phyloP scores from a whole-genome alignment of 768 basidiomycete species.

The Cubamyces lactineus region DNA sequence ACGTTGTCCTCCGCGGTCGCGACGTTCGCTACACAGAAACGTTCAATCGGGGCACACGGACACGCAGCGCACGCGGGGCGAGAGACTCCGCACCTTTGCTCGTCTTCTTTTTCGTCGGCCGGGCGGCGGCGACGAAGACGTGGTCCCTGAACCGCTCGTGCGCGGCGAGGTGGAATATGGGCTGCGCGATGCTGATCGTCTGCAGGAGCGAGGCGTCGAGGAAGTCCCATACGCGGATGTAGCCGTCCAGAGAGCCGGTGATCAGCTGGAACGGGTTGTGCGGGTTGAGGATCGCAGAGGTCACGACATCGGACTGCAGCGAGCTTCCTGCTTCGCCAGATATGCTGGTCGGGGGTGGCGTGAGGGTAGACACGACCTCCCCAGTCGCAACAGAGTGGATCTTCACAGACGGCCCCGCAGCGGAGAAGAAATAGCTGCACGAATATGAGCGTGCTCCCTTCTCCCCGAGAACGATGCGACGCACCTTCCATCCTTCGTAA shows the following conservation, averaged over 20 bases:
- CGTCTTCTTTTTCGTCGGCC: conserved; percentile 49
- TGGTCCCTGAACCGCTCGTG: conserved; percentile 70
- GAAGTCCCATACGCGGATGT: conserved; percentile 91
- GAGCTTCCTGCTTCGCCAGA: conserved; percentile 39
- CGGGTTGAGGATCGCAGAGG: conserved; percentile 77
- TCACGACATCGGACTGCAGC: conserved; percentile 58
- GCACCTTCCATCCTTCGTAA: conserved; percentile 89
- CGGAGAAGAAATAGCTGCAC: conserved; percentile 85
- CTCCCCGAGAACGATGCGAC: conserved; percentile 19
- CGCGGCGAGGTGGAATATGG: conserved; percentile 71
- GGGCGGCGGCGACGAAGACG: conserved; percentile 71
- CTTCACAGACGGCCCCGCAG: conserved; percentile 80
- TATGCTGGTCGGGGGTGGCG: conserved; percentile 42
- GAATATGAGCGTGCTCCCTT: conserved; percentile 18
- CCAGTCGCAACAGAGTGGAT: conserved; percentile 83
- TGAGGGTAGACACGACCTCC: conserved; percentile 82
- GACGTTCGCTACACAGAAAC: conserved; percentile 15
- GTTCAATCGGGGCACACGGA: neutral
- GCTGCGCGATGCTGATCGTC: conserved; percentile 69
- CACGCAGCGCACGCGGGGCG: neutral
- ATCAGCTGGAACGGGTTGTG: conserved; percentile 89
- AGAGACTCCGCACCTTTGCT: conserved; percentile 31
- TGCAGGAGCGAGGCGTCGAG: conserved; percentile 80
- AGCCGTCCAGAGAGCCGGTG: conserved; percentile 83
- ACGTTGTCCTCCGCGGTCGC: conserved; percentile 52